These are phyloP conservation scores for Spatholobus suberectus DNA, from an alignment of 306 rosid species.

Conservation along the genomic window DNA sequence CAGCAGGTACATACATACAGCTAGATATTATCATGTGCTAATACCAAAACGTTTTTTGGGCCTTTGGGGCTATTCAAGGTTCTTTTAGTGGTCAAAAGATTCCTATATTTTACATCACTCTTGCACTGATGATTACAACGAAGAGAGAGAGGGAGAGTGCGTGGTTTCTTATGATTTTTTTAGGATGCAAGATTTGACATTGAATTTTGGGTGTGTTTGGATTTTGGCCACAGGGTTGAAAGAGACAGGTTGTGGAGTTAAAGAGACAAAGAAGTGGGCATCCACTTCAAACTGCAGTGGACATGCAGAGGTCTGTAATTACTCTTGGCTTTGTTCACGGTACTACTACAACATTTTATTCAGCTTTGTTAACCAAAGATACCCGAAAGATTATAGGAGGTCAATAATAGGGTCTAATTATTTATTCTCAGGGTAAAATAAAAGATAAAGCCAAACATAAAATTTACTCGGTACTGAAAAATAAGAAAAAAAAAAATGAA, in stretches of 20 bases:
- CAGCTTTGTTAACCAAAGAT: slow-evolving; percentile 45
- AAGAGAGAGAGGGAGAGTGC: background rate
- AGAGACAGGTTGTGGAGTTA: slow-evolving; percentile 57
- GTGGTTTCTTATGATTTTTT: background rate
- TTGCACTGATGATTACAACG: slow-evolving; percentile 24
- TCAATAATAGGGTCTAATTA: slow-evolving; percentile 14
- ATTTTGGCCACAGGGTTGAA: slow-evolving; percentile 56
- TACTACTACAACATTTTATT: slow-evolving; percentile 41
- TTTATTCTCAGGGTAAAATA: slow-evolving; percentile 16
- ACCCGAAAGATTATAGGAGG: slow-evolving; percentile 31
- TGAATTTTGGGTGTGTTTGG: slow-evolving; percentile 45
- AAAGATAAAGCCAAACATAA: background rate
- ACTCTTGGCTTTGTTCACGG: slow-evolving; percentile 44
- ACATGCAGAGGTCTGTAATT: slow-evolving; percentile 57
- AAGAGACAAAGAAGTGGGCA: slow-evolving; percentile 67
- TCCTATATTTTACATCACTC: slow-evolving; percentile 30
- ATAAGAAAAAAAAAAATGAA: background rate
- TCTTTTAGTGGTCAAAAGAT: slow-evolving; percentile 48
- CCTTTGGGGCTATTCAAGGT: slow-evolving; percentile 28
- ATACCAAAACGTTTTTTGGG: background rate
- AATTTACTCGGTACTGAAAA: background rate
- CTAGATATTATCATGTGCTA: slow-evolving; percentile 26
- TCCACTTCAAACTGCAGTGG: slow-evolving; percentile 58
- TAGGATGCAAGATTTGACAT: slow-evolving; percentile 39
- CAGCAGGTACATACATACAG: slow-evolving; percentile 9